Conservation (phyloP, 345 rosid species). For the Ricinus communis region DNA sequence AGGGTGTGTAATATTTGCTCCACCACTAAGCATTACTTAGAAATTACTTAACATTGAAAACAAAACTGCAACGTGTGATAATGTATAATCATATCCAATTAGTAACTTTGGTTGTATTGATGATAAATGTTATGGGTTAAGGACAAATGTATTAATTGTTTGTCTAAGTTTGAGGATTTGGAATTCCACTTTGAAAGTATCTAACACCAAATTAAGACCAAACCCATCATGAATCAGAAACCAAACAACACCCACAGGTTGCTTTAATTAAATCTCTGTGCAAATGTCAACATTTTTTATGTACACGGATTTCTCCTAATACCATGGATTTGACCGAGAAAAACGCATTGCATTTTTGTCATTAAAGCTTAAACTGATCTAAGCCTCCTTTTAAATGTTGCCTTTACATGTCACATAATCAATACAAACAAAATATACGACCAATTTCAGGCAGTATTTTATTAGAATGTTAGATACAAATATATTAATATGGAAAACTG, state of each 20-base stretch:
- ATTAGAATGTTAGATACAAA: too few species aligned
- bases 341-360: neutral
- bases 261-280: constrained; percentile 4
- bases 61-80: neutral
- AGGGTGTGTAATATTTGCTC: neutral
- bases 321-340: neutral
- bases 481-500: too few species aligned
- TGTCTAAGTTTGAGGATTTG: neutral
- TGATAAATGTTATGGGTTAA: neutral
- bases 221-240: too few species aligned
- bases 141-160: neutral
- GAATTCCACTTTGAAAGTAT: neutral
- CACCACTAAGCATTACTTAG: neutral
- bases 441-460: too few species aligned
- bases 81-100: neutral
- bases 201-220: too few species aligned
- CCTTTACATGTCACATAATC: too few species aligned
- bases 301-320: neutral
- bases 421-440: too few species aligned
- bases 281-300: neutral
- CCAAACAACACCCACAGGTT: constrained; percentile 8
- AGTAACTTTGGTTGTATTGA: neutral
- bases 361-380: too few species aligned
- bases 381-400: too few species aligned
- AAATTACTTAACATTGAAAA: neutral